A percentile compares a stretch with the other conserved stretches of the same genome.
Evolutionary conservation across 306 rosid genomes (phyloP).

Genomic region (Inga oerstediana): DNA sequence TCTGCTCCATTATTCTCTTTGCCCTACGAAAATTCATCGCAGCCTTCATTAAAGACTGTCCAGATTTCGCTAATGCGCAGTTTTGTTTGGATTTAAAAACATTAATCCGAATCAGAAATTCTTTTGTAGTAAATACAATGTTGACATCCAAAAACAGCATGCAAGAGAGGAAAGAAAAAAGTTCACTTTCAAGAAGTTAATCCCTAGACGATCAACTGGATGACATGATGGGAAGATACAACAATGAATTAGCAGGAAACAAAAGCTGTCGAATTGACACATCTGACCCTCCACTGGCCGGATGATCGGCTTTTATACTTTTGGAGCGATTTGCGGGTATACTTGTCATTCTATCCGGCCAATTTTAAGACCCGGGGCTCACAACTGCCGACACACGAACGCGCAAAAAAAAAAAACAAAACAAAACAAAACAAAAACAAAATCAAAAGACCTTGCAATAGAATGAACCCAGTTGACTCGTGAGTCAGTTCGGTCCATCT

Average conservation of each 20-base stretch:
- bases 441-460: background rate
- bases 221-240: conserved; percentile 35
- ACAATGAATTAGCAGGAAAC: conserved; percentile 19
- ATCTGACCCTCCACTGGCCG: conserved; percentile 26
- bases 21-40: conserved; percentile 49
- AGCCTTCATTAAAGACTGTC: conserved; percentile 31
- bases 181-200: conserved; percentile 27
- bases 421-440: background rate
- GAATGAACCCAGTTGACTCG: conserved; percentile 32
- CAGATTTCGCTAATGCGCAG: conserved; percentile 34
- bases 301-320: background rate
- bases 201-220: background rate
- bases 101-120: conserved; percentile 37
- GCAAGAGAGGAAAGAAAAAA: conserved; percentile 31
- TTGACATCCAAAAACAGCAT: conserved; percentile 33
- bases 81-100: conserved; percentile 17
- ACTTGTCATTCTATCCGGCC: conserved; percentile 38
- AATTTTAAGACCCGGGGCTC: conserved; percentile 30
- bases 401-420: background rate
- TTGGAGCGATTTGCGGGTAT: conserved; percentile 8
- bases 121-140: conserved; percentile 30
- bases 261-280: conserved; percentile 42
- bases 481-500: conserved; percentile 38
- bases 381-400: conserved; percentile 44
- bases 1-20: conserved; percentile 42